Evolutionary conservation across 75 land plant species (phyloP).

Genomic region (Picea sitchensis): DNA sequence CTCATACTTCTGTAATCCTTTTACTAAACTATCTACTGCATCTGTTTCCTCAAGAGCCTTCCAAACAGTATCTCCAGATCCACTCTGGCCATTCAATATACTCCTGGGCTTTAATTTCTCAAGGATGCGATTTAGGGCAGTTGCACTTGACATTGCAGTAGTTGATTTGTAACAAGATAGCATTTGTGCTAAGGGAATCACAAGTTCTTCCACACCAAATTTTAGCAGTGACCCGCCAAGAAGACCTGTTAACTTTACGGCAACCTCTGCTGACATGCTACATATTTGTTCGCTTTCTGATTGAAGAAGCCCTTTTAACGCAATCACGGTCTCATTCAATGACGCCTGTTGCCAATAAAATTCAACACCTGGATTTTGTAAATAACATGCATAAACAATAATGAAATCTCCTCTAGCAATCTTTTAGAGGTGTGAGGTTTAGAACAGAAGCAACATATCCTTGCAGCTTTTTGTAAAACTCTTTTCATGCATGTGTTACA

Average conservation of each 20-base stretch:
- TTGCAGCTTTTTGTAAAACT: too few relatives aligned
- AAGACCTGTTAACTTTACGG: constrained; percentile 22
- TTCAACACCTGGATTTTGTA: too few relatives aligned
- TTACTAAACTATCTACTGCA: constrained; percentile 18
- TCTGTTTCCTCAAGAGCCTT: constrained; percentile 31
- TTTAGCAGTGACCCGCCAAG: constrained; percentile 29
- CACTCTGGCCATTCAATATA: constrained; percentile 14
- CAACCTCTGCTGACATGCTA: constrained; percentile 22
- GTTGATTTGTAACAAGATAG: constrained; percentile 19
- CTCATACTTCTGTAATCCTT: constrained; percentile 20
- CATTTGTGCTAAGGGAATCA: constrained; percentile 31
- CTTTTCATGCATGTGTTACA: too few relatives aligned
- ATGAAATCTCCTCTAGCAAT: too few relatives aligned
- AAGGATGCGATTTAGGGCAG: constrained; percentile 39
- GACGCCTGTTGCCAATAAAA: constrained; percentile 25
- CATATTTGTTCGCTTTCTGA: constrained; percentile 25
- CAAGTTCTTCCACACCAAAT: constrained; percentile 23
- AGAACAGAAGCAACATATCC: too few relatives aligned
- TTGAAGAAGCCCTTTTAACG: constrained; percentile 47
- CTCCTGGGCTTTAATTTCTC: constrained; percentile 16
- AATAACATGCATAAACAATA: too few relatives aligned
- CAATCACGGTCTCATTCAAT: constrained; percentile 42
- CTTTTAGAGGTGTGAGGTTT: too few relatives aligned
- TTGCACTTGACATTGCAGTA: constrained; percentile 36
- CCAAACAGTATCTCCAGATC: constrained; percentile 19